These are phyloP conservation scores for Pilasporangium apinafurcum DNA, from an alignment of 352 stramenopile genomes.

Conservation along the genomic window DNA sequence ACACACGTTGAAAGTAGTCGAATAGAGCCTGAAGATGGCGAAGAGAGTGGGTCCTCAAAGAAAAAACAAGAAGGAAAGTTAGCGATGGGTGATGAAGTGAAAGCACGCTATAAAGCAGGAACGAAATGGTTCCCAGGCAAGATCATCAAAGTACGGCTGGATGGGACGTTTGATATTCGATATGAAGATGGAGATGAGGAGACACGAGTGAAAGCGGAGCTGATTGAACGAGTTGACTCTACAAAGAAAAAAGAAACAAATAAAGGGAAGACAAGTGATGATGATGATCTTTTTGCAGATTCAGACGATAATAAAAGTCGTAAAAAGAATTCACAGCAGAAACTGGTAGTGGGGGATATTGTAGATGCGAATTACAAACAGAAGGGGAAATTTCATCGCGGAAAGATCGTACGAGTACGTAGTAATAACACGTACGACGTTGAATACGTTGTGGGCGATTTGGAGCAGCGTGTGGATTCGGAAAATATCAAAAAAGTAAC, in stretches of 20 bases:
- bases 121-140: slow-evolving; percentile 9
- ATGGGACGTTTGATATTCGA: slow-evolving; percentile 28
- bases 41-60: background rate
- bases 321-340: background rate
- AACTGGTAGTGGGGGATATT: slow-evolving; percentile 9
- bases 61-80: slow-evolving; percentile 2
- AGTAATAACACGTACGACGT: slow-evolving; percentile 23
- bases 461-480: slow-evolving; percentile 11
- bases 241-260: slow-evolving; percentile 7
- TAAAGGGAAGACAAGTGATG: slow-evolving; percentile 1
- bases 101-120: slow-evolving; percentile 10
- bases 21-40: slow-evolving; percentile 1
- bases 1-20: slow-evolving; percentile 13
- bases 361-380: slow-evolving; percentile 29
- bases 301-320: slow-evolving; percentile 3
- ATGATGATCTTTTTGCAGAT: slow-evolving; percentile 20
- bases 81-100: slow-evolving; percentile 11
- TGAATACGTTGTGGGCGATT: slow-evolving; percentile 25
- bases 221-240: slow-evolving; percentile 1
- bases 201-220: slow-evolving; percentile 6
- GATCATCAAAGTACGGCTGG: slow-evolving; percentile 15
- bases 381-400: slow-evolving; percentile 27
- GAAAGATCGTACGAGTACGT: slow-evolving; percentile 14
- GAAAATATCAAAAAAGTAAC: slow-evolving; percentile 6
- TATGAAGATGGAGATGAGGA: slow-evolving; percentile 34